Evolutionary conservation across 441 rosid species (phyloP), one percentile per base, ranked within the genome.

Genomic region (Mallotus repandus): DNA sequence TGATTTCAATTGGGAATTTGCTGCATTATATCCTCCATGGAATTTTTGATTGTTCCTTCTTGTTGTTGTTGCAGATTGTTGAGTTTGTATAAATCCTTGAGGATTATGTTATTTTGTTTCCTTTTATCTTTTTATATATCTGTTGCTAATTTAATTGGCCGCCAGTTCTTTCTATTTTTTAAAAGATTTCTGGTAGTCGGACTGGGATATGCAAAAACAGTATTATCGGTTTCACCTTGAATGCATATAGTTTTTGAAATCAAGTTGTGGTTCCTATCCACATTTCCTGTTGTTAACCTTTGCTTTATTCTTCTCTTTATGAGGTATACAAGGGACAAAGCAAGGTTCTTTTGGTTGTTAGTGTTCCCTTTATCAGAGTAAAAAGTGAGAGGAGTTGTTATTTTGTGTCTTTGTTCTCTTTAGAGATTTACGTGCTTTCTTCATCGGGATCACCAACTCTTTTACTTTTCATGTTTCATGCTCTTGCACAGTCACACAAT

Each of bases 401-500:
- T 5, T 13, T 41, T n/a, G 60, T 48, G 63, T 73, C 58, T 25
- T 49, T 62, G 63, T 46, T 68, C 50, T 76, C 72, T 76, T 82
- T 64, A 6, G 22, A 29, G 48, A 15, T 45, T 41, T 9, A 22
- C 41, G 3, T 21, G 18, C 71, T 80, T 82, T 78, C 73, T 56
- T 79, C 79, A 79, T 84, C 53, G 87, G 85, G 87, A 84, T 84
- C 78, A 48, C 71, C 75, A 52, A 66, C 46, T 60, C 77, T 54
- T 78, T 78, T 72, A 18, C 74, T 79, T 82, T 80, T n/a, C 78
- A 65, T 79, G 77, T 77, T 62, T 69, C 75, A 74, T 72, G 75
- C 76, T 69, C 63, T 43, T 25, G 25, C 77, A 52, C 57, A 53
- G 45, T 38, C 74, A 62, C 69, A 53, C 9, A 62, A 61, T 7